Conservation (phyloP, 164 flowering plant species). For the Brasenia schreberi region DNA sequence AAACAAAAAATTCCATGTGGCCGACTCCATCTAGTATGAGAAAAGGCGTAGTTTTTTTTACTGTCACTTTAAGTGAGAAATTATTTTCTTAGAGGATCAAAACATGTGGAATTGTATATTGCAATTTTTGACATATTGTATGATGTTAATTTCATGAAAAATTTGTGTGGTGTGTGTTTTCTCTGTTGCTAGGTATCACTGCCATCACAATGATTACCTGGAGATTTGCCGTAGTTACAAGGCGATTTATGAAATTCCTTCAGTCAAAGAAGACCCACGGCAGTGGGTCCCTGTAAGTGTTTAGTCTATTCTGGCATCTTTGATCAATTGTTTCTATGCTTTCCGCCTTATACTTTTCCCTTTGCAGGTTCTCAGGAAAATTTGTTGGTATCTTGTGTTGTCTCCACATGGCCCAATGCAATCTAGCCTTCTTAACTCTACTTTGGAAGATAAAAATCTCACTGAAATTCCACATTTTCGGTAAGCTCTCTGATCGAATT, state of each 20-base stretch:
- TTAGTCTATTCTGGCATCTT: not conserved
- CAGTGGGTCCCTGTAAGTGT: constrained; percentile 72
- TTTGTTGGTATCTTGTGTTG: constrained; percentile 84
- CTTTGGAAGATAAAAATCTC: constrained; percentile 87
- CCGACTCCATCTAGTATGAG: too few species aligned
- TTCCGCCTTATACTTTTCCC: not conserved
- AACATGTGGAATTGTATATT: too few species aligned
- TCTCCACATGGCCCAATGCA: constrained; percentile 97
- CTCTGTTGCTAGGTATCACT: constrained; percentile 32
- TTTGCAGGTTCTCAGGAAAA: constrained; percentile 66
- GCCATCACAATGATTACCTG: constrained; percentile 77
- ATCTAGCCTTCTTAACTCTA: constrained; percentile 83
- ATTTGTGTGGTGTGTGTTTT: too few species aligned
- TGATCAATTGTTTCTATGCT: not conserved
- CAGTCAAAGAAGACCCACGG: constrained; percentile 58
- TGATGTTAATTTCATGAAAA: too few species aligned
- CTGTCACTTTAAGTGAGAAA: too few species aligned
- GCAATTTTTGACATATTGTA: too few species aligned
- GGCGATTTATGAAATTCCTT: constrained; percentile 83
- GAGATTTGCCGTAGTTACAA: constrained; percentile 91
- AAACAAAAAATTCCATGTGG: too few species aligned
- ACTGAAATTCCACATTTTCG: constrained; percentile 77
- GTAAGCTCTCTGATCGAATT: constrained; percentile 17
- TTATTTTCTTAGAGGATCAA: too few species aligned
- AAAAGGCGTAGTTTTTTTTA: too few species aligned